A percentile compares a stretch with the other conserved stretches of the same genome.
phyloP scores from a whole-genome alignment of 2,329 filamentous ascomycete genomes.

The Teratosphaeria viscida region DNA sequence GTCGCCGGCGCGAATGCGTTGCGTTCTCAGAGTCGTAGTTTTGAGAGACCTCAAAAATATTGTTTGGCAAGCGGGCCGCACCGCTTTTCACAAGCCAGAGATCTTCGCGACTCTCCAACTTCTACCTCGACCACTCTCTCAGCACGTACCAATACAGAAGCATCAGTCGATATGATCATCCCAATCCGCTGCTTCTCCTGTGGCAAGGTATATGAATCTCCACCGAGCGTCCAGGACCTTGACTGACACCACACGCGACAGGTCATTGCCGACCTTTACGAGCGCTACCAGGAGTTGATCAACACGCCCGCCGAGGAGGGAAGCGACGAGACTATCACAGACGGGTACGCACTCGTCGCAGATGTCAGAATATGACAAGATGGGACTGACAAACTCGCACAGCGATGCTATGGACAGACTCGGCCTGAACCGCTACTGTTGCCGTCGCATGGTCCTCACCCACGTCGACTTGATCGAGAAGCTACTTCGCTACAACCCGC shows the following conservation, averaged over 20 bases:
- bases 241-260: constrained; percentile 32
- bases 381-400: neutral
- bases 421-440: constrained; percentile 92
- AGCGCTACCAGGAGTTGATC: constrained; percentile 82
- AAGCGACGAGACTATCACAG: constrained; percentile 46
- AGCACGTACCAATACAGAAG: neutral
- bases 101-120: neutral
- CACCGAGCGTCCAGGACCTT: neutral
- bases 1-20: neutral
- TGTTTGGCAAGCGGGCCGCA: too few relatives aligned
- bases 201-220: constrained; percentile 63
- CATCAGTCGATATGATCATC: constrained; percentile 71
- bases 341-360: constrained; percentile 20
- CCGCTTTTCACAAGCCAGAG: neutral
- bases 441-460: constrained; percentile 98
- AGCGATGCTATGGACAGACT: constrained; percentile 43
- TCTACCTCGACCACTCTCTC: neutral
- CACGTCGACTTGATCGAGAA: constrained; percentile 99
- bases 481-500: constrained; percentile 59
- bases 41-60: neutral
- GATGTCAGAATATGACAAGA: neutral
- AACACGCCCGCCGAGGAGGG: constrained; percentile 58
- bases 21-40: neutral
- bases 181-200: constrained; percentile 98
- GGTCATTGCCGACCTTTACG: constrained; percentile 97